Conservation (phyloP, 2,329 filamentous ascomycete genomes). For the Epicoccum sorghinum region DNA sequence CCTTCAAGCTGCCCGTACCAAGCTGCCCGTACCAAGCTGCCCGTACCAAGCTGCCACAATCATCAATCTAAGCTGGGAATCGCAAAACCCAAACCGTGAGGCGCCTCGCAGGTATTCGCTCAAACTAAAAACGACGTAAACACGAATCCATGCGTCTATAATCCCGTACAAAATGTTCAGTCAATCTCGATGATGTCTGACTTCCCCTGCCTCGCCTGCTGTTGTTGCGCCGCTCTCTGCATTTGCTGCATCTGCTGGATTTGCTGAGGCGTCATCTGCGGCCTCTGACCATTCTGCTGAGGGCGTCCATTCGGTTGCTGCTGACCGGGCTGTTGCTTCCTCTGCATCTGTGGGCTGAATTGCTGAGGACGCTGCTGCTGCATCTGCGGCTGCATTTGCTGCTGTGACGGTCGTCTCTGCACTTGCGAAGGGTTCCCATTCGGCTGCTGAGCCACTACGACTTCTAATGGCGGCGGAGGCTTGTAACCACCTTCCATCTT, state of each 20-base stretch:
- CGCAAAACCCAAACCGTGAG: not conserved
- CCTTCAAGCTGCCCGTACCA: not conserved
- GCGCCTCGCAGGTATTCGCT: not conserved
- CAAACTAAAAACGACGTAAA: not conserved
- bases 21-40: not conserved
- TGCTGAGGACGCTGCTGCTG: constrained; percentile 23
- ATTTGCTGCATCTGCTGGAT: constrained; percentile 15
- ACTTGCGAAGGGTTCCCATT: constrained; percentile 14
- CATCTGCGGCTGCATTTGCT: constrained; percentile 14
- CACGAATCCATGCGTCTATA: not conserved
- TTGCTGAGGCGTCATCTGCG: constrained; percentile 7
- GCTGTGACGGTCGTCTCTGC: constrained; percentile 14
- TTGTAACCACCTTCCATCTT: constrained; percentile 37
- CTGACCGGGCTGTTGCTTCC: constrained; percentile 7
- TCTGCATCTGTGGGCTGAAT: constrained; percentile 14
- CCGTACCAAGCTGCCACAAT: not conserved
- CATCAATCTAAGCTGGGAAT: not conserved
- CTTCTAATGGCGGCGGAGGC: constrained; percentile 24
- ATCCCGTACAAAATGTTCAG: constrained; percentile 7
- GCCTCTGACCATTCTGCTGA: constrained; percentile 7
- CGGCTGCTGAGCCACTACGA: constrained; percentile 10
- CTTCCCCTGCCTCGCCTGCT: constrained; percentile 5
- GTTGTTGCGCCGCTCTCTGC: constrained; percentile 10
- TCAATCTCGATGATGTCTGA: constrained; percentile 34
- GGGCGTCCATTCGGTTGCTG: constrained; percentile 4